Conservation (phyloP, 176 grass and related monocot species). For the Hsuehochloa calcarea region DNA sequence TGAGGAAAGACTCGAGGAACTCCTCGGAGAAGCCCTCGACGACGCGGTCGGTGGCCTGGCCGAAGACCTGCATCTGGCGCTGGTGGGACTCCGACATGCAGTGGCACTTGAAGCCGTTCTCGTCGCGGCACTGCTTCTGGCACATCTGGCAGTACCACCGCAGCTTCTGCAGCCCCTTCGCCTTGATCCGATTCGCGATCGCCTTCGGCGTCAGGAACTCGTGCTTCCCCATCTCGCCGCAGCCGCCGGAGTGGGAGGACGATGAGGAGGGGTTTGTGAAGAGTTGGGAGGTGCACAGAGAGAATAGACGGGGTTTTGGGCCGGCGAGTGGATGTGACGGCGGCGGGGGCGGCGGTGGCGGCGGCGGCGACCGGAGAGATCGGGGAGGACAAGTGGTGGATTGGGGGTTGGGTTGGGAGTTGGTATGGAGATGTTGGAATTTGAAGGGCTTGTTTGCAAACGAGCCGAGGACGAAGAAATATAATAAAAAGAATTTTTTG, state of each 20-base stretch:
- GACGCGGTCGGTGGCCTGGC: constrained; percentile 71
- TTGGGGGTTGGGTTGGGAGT: background rate
- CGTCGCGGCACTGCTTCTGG: constrained; percentile 89
- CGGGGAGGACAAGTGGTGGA: background rate
- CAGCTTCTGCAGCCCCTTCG: constrained; percentile 89
- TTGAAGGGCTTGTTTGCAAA: background rate
- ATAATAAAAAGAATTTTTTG: too few relatives aligned
- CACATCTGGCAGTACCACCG: constrained; percentile 99
- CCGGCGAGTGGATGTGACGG: background rate
- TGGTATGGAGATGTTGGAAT: background rate
- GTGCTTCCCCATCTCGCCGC: constrained; percentile 65
- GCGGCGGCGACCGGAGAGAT: constrained; percentile 14
- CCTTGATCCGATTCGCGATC: constrained; percentile 89
- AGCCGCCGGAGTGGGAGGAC: background rate
- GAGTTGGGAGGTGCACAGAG: background rate
- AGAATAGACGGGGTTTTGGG: background rate
- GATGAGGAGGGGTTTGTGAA: background rate
- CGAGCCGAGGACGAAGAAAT: background rate
- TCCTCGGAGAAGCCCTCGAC: constrained; percentile 77
- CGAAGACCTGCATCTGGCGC: constrained; percentile 95
- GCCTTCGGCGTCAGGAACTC: constrained; percentile 87
- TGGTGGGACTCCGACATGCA: constrained; percentile 93
- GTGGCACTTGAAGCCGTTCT: constrained; percentile 97
- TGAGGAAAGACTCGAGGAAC: constrained; percentile 61
- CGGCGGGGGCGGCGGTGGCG: background rate